phyloP scores from a whole-genome alignment of 768 basidiomycete genomes.

The Rhodotorula kratochvilovae region DNA sequence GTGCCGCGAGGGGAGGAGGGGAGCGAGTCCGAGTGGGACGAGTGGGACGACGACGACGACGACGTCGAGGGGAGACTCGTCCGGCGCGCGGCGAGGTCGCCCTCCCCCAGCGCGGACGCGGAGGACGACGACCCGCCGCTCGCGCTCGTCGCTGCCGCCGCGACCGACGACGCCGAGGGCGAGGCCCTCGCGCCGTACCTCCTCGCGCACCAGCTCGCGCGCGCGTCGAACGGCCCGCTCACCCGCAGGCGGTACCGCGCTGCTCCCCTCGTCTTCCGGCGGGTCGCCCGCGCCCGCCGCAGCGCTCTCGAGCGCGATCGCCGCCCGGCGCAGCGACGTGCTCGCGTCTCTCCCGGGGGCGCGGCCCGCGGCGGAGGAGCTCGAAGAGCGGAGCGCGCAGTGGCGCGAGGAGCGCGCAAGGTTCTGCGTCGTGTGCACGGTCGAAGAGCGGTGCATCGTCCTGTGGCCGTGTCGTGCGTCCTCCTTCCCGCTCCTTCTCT shows the following conservation, averaged over 20 bases:
- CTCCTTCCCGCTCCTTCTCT: too few species aligned
- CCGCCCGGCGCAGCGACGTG: neutral
- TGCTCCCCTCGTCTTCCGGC: neutral
- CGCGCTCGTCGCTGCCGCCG: neutral
- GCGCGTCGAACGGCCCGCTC: neutral
- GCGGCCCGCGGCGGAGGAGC: neutral
- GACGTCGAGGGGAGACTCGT: neutral
- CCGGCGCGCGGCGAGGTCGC: neutral
- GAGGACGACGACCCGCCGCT: slow-evolving; percentile 1
- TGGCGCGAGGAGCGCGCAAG: slow-evolving; percentile 12
- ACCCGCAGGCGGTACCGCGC: slow-evolving; percentile 17
- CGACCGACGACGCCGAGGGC: too few species aligned
- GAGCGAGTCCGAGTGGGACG: neutral
- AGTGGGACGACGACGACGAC: neutral
- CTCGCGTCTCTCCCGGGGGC: neutral
- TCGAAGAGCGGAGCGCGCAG: slow-evolving; percentile 4
- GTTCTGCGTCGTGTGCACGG: slow-evolving; percentile 35
- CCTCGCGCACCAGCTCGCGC: slow-evolving; percentile 24
- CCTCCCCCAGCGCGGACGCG: neutral
- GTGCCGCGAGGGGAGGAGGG: neutral
- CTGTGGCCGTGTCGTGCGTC: slow-evolving; percentile 33
- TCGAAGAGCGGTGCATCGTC: slow-evolving; percentile 25
- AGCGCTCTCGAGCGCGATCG: slow-evolving; percentile 2
- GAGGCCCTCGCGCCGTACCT: slow-evolving; percentile 27
- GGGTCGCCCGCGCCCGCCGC: too few species aligned